Conservation (phyloP, 345 rosid genomes). For the Cardamine occulta region DNA sequence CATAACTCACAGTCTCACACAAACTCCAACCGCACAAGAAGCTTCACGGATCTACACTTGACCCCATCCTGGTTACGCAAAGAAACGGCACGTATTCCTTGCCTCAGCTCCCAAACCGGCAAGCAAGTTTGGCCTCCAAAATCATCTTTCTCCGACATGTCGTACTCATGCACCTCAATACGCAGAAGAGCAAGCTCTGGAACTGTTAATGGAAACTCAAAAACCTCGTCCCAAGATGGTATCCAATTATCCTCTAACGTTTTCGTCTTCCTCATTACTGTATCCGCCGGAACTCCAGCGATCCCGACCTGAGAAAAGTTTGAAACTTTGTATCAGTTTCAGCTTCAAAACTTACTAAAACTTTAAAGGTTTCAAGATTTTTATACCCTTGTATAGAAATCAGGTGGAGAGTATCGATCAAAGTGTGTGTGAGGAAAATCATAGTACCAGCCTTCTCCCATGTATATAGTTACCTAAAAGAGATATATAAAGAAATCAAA, state of each 20-base stretch:
- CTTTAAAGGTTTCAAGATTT: neutral
- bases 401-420: conserved; percentile 82
- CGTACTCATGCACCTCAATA: conserved; percentile 87
- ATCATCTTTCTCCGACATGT: conserved; percentile 88
- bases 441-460: conserved; percentile 91
- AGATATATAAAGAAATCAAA: neutral
- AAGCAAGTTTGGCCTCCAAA: conserved; percentile 92
- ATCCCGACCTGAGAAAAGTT: conserved; percentile 64
- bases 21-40: conserved; percentile 74
- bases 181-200: conserved; percentile 85
- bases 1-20: conserved; percentile 41
- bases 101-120: conserved; percentile 69
- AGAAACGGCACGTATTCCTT: conserved; percentile 76
- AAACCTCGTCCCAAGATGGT: conserved; percentile 81
- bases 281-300: conserved; percentile 84
- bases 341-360: neutral
- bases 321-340: conserved; percentile 10
- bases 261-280: conserved; percentile 73
- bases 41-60: conserved; percentile 69
- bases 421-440: conserved; percentile 83
- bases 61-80: conserved; percentile 57
- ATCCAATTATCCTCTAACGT: conserved; percentile 75
- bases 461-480: conserved; percentile 67
- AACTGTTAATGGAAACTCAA: conserved; percentile 82
- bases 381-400: conserved; percentile 77